Evolutionary conservation across 805 yeast species (phyloP), one percentile per base, ranked within the genome.

Genomic region (Hanseniaspora lachancei): DNA sequence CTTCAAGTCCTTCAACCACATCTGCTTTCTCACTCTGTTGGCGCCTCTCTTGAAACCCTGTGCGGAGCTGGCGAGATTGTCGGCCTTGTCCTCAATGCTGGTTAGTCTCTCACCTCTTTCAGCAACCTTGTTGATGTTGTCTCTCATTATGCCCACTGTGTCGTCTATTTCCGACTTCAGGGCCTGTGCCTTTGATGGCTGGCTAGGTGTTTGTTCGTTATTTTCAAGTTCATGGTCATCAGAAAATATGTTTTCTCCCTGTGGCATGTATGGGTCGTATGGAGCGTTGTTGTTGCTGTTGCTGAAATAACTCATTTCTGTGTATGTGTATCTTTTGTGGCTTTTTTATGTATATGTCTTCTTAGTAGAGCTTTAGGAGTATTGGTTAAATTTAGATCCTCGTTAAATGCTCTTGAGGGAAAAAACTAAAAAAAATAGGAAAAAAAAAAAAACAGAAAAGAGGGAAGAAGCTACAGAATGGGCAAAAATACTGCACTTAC

Each of bases 1-100:
- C 75, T 93, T 93, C 80, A 93, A 78, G 69, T 91, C 96, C 71
- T 93, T 91, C 86, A 95, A 86, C 97, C 97, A 91, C 97, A 91
- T 91, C 67, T 89, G 95, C 71, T 89, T 91, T 72, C 98, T 86
- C 49, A 91, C 97, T 64, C 95, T 82, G 73, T 91, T 91, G 58
- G 98, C 97, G 42, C 96, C 95, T 68, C 95, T 80, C 68, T 95
- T 87, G 75, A 93, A 91, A 39, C 95, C 93, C 63, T 87, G 91
- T 10, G 98, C 97, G 48, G 87, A 80, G 48, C 83, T 87, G 46
- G 95, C 95, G 63, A 91, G 77, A 68, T 86, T 88, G 65, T 89
- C 95, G 10, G 97, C 93, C 68, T 89, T 86, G 68, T 86, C 93
- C 66, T 89, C 96, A 62, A 91, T 82, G 47, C 89, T 82, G 62